Conservation (phyloP, 2,329 filamentous ascomycete species). For the Harringtonia aguacate region DNA sequence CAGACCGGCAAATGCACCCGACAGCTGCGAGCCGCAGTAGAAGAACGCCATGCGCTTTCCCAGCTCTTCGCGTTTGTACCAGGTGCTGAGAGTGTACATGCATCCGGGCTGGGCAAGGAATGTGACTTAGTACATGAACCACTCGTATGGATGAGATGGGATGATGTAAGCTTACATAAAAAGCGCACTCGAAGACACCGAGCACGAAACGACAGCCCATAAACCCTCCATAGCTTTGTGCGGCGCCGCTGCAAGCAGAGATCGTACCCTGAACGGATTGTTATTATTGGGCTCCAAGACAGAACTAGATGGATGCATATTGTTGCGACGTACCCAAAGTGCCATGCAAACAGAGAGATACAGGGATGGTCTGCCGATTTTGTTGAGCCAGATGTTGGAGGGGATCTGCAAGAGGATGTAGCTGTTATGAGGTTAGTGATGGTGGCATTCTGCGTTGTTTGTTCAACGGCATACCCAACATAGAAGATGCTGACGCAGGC, state of each 20-base stretch:
- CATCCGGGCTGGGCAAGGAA: too few relatives aligned
- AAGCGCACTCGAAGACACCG: conserved; percentile 26
- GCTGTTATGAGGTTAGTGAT: conserved; percentile 16
- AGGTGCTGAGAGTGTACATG: conserved; percentile 34
- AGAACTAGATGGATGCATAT: too few relatives aligned
- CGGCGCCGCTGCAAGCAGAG: conserved; percentile 17
- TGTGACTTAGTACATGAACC: too few relatives aligned
- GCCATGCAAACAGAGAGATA: conserved; percentile 26
- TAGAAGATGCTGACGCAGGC: conserved; percentile 11
- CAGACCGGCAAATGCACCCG: conserved; percentile 53
- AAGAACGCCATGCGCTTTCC: conserved; percentile 46
- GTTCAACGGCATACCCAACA: not conserved
- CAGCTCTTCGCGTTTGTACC: conserved; percentile 56
- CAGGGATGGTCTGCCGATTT: conserved; percentile 16
- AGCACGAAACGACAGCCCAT: conserved; percentile 23
- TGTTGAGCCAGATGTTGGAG: conserved; percentile 17
- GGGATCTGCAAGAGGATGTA: conserved; percentile 17
- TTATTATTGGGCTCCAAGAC: too few relatives aligned
- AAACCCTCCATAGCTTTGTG: conserved; percentile 18
- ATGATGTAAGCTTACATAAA: too few relatives aligned
- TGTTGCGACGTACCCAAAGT: conserved; percentile 6
- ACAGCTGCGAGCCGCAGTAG: conserved; percentile 50
- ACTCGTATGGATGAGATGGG: too few relatives aligned
- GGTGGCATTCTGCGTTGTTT: conserved; percentile 6
- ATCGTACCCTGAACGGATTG: conserved; percentile 9